Evolutionary conservation across 805 yeast genomes (phyloP), one percentile per base, ranked within the genome.

Genomic region (Ogataea neopini): DNA sequence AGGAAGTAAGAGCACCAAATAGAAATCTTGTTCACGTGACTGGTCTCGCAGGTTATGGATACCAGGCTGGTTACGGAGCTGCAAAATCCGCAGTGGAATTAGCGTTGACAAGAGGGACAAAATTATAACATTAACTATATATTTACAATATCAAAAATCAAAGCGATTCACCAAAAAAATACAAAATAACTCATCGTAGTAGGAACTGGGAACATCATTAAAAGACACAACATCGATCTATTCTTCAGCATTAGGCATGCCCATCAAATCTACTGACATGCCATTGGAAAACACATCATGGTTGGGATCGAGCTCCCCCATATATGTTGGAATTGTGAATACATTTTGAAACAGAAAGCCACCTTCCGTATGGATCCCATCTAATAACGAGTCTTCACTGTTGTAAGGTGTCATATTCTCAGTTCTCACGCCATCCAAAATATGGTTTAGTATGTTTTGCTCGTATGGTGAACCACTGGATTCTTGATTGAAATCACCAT

Each of bases 1-100:
- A 65, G 36, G 86, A 83, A 55, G 49, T 45, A 3, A 66, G 68
- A 11, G 69, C 64, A 9, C 69, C 67, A 18, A 79, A 75, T 2
- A 68, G 70, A 45, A 47, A 72, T 1, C 59, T 84, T 14, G 71
- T 88, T 18, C 95, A 88, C 60, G 82, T 84, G 63, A 84, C 84
- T 57, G 94, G 94, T 37, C 82, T 84, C 10, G 66, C 79, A 48
- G 87, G 86, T 0, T 79, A 80, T 51, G 86, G 86, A 2, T 82
- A 79, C 61, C 86, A 81, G 63, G 78, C 85, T 1, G 88, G 88
- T 1, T 69, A 74, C 14, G 86, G 86, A 1, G 81, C 81, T 81
- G 75, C 78, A 1, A 59, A 64, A 39, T 64, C 65, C 48, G 85
- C 82, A 7, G 80, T 79, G 3, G 30, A 40, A 9, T 35, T 52